phyloP scores from a whole-genome alignment of 78 protist species.

The Dictyostelium brefeldianum region DNA sequence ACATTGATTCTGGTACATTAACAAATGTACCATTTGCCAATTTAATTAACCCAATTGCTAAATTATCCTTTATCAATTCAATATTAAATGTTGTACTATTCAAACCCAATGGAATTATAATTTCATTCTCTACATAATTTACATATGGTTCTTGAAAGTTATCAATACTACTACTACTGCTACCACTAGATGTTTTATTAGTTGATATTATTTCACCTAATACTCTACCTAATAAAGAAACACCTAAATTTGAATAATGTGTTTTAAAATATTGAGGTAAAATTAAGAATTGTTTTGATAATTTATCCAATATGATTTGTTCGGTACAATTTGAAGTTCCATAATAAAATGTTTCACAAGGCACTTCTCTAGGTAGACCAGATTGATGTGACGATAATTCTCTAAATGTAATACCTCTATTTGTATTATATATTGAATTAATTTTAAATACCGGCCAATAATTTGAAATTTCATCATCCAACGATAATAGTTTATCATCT shows the following conservation, averaged over 20 bases:
- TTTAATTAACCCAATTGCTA: constrained; percentile 25
- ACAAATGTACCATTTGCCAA: constrained; percentile 16
- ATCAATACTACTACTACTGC: background rate
- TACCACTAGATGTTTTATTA: background rate
- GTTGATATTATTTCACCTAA: constrained; percentile 18
- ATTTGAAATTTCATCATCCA: constrained; percentile 53
- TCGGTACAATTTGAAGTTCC: constrained; percentile 22
- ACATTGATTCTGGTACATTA: background rate
- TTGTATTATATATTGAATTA: background rate
- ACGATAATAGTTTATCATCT: constrained; percentile 33
- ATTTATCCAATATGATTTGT: background rate
- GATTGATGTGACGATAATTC: constrained; percentile 55
- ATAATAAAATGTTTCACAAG: background rate
- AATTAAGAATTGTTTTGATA: constrained; percentile 20
- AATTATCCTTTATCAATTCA: background rate
- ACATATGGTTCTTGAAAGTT: background rate
- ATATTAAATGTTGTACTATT: constrained; percentile 20
- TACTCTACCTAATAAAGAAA: constrained; percentile 43
- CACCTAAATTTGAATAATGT: constrained; percentile 72
- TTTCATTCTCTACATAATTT: constrained; percentile 36
- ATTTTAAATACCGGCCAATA: constrained; percentile 52
- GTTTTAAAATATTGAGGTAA: constrained; percentile 35
- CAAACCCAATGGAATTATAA: constrained; percentile 59
- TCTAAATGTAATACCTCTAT: constrained; percentile 43
- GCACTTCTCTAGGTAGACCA: constrained; percentile 66